These are phyloP conservation scores for Ophiocordyceps sinensis DNA, from an alignment of 2,329 filamentous ascomycete genomes.

Conservation along the genomic window DNA sequence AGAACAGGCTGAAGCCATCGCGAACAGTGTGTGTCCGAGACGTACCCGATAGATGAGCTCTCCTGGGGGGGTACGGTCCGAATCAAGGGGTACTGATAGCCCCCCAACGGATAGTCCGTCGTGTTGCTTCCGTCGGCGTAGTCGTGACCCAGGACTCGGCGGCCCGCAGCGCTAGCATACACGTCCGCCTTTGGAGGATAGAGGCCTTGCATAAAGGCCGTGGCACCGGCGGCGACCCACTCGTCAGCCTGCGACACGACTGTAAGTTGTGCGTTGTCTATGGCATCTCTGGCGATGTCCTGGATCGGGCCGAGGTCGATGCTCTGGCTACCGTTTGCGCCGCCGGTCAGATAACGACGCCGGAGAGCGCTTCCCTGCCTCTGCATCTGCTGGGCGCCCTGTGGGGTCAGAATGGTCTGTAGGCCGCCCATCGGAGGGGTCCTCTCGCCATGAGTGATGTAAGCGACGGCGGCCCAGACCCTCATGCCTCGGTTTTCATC, in stretches of 20 bases:
- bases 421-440: constrained; percentile 23
- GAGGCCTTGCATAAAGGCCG: constrained; percentile 69
- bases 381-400: constrained; percentile 37
- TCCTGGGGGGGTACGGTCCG: constrained; percentile 33
- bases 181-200: constrained; percentile 52
- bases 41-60: constrained; percentile 30
- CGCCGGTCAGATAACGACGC: constrained; percentile 28
- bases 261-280: constrained; percentile 33
- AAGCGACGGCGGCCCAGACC: constrained; percentile 35
- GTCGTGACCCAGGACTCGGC: constrained; percentile 27
- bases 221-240: constrained; percentile 50
- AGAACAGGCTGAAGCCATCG: no score
- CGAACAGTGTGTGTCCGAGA: background rate
- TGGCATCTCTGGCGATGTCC: constrained; percentile 24
- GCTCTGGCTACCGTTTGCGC: constrained; percentile 9
- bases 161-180: constrained; percentile 15
- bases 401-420: constrained; percentile 28
- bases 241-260: constrained; percentile 25
- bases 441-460: constrained; percentile 38
- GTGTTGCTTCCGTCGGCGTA: constrained; percentile 22
- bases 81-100: constrained; percentile 69
- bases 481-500: constrained; percentile 17
- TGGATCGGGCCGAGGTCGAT: constrained; percentile 21
- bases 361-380: constrained; percentile 33
- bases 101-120: constrained; percentile 52